phyloP scores from a whole-genome alignment of 2,329 filamentous ascomycete species.

The Chaetomium sp. region DNA sequence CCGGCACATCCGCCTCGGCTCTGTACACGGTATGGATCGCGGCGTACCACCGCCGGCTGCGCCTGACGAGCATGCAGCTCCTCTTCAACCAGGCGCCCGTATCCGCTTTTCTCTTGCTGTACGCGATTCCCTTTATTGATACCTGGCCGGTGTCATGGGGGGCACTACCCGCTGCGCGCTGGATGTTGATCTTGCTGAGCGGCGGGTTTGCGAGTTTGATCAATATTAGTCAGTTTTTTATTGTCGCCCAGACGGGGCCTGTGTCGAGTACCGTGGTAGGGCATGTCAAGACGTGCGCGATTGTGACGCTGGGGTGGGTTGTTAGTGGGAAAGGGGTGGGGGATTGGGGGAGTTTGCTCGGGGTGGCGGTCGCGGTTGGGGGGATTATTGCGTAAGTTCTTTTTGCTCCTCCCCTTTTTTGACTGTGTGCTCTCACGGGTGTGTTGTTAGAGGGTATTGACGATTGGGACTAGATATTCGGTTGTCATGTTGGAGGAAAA shows the following conservation, averaged over 20 bases:
- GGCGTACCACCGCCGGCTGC: constrained; percentile 57
- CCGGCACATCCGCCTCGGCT: constrained; percentile 57
- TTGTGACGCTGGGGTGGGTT: constrained; percentile 58
- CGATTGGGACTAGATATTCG: constrained; percentile 24
- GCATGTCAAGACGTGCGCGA: constrained; percentile 59
- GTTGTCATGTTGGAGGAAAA: constrained; percentile 28
- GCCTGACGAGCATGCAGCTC: constrained; percentile 63
- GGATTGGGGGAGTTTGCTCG: constrained; percentile 49
- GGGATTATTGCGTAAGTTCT: constrained; percentile 50
- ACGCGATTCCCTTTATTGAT: constrained; percentile 60
- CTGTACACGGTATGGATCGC: constrained; percentile 65
- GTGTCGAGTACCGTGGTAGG: constrained; percentile 61
- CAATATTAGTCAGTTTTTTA: constrained; percentile 59
- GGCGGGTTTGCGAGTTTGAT: constrained; percentile 58
- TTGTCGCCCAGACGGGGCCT: constrained; percentile 54
- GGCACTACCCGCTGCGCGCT: not conserved
- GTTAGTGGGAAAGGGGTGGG: constrained; percentile 48
- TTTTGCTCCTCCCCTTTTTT: constrained; percentile 28
- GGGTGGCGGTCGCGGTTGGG: constrained; percentile 49
- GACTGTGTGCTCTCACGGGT: not conserved
- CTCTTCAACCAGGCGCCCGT: constrained; percentile 62
- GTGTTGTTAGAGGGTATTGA: not conserved
- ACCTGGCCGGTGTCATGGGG: constrained; percentile 45
- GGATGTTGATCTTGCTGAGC: constrained; percentile 52
- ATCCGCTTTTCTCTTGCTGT: constrained; percentile 55